Evolutionary conservation across 1,139 yeast genomes (phyloP).

Genomic region (Scheffersomyces illinoinensis): DNA sequence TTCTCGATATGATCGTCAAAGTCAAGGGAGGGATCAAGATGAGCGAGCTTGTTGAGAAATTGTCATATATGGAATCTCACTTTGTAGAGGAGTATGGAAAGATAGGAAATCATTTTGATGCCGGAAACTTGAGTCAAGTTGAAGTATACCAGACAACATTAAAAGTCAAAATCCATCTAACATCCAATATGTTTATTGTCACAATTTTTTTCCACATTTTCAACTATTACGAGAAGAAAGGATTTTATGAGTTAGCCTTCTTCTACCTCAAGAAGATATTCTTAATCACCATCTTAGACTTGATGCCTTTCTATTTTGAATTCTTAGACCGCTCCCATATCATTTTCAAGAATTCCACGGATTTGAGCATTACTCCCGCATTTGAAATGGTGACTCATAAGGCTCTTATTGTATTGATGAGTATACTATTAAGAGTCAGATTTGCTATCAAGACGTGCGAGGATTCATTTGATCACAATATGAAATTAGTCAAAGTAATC

Average conservation of each 20-base stretch:
- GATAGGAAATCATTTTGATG: constrained; percentile 13
- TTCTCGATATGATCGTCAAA: constrained; percentile 19
- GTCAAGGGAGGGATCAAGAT: constrained; percentile 21
- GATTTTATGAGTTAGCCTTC: constrained; percentile 26
- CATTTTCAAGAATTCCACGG: constrained; percentile 25
- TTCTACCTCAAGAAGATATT: constrained; percentile 37
- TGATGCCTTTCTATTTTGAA: constrained; percentile 42
- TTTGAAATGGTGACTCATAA: constrained; percentile 42
- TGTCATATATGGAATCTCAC: constrained; percentile 18
- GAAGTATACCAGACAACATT: constrained; percentile 5
- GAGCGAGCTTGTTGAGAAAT: constrained; percentile 16
- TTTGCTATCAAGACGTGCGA: constrained; percentile 8
- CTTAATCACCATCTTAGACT: constrained; percentile 28
- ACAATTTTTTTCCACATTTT: constrained; percentile 41
- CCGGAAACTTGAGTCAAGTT: constrained; percentile 13
- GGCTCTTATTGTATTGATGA: constrained; percentile 30
- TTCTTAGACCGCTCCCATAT: constrained; percentile 31
- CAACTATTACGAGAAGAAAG: constrained; percentile 37
- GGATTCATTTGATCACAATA: constrained; percentile 6
- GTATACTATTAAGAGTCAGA: constrained; percentile 22
- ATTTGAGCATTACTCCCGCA: constrained; percentile 43
- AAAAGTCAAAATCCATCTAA: constrained; percentile 10
- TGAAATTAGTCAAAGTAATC: constrained; percentile 4
- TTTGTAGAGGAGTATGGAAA: constrained; percentile 14
- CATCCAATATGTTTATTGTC: constrained; percentile 23